A percentile compares a stretch with the other conserved stretches of the same genome.
These are phyloP conservation scores for Daldinia loculata DNA, from an alignment of 495 filamentous ascomycete genomes.

Conservation along the genomic window DNA sequence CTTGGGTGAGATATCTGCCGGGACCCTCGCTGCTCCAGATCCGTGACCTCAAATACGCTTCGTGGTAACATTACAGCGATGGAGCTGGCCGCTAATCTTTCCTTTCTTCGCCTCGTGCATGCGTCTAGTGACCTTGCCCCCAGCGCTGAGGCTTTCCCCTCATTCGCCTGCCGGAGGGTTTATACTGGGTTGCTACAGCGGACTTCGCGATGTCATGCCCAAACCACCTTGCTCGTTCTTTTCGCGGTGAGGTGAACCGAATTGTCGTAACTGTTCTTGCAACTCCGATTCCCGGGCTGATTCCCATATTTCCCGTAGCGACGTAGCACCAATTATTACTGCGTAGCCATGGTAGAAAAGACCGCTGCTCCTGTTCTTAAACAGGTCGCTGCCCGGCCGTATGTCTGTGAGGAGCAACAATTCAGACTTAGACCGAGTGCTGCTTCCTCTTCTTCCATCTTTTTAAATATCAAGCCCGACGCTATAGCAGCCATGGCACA, in stretches of 20 bases:
- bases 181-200: slow-evolving; percentile 2
- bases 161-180: slow-evolving; percentile 15
- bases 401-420: background rate
- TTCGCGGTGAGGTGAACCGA: background rate
- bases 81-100: slow-evolving; percentile 34
- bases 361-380: background rate
- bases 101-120: slow-evolving; percentile 26
- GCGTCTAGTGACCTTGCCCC: slow-evolving; percentile 20
- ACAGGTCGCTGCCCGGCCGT: background rate
- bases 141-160: slow-evolving; percentile 24
- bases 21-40: slow-evolving; percentile 8
- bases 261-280: background rate
- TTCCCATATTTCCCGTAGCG: background rate
- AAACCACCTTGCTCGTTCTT: background rate
- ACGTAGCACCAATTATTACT: slow-evolving; percentile 1
- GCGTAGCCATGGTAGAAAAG: background rate
- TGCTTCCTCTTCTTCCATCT: background rate
- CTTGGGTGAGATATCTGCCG: slow-evolving; percentile 22
- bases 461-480: background rate
- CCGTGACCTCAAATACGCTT: background rate
- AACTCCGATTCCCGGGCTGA: slow-evolving; percentile 4
- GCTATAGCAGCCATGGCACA: slow-evolving; percentile 33
- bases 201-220: slow-evolving; percentile 18
- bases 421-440: background rate
- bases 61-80: slow-evolving; percentile 16